Conservation (phyloP, 2,329 filamentous ascomycete genomes). For the Metarhizium guizhouense region DNA sequence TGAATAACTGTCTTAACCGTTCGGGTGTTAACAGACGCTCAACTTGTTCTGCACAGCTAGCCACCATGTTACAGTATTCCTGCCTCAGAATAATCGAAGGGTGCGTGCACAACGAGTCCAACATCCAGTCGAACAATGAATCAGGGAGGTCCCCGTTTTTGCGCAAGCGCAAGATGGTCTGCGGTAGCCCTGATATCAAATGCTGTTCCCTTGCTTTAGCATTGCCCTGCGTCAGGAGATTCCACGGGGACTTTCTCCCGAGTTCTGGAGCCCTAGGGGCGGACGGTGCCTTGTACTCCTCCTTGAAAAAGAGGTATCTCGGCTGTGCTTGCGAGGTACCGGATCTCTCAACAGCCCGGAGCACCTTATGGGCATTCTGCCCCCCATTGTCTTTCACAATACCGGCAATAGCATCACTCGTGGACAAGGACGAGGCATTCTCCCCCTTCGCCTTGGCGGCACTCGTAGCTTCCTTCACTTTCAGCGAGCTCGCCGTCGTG, state of each 20-base stretch:
- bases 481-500: constrained; percentile 45
- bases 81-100: constrained; percentile 43
- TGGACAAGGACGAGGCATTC: background rate
- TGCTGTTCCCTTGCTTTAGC: constrained; percentile 41
- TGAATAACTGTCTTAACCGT: constrained; percentile 45
- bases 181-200: constrained; percentile 53
- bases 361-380: constrained; percentile 34
- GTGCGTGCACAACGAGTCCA: constrained; percentile 50
- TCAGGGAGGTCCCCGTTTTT: constrained; percentile 41
- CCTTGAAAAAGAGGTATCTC: constrained; percentile 43
- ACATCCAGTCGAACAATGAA: constrained; percentile 57
- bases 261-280: constrained; percentile 19
- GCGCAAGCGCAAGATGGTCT: constrained; percentile 32
- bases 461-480: constrained; percentile 27
- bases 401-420: constrained; percentile 14
- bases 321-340: constrained; percentile 26
- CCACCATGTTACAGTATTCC: constrained; percentile 51
- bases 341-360: constrained; percentile 42
- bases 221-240: constrained; percentile 36
- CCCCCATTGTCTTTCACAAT: constrained; percentile 28
- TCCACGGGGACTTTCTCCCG: constrained; percentile 33
- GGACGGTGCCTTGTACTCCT: constrained; percentile 18
- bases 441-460: constrained; percentile 8
- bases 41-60: constrained; percentile 34
- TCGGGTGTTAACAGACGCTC: constrained; percentile 34